phyloP scores from a whole-genome alignment of 805 yeast species.

The Suhomyces canberraensis region DNA sequence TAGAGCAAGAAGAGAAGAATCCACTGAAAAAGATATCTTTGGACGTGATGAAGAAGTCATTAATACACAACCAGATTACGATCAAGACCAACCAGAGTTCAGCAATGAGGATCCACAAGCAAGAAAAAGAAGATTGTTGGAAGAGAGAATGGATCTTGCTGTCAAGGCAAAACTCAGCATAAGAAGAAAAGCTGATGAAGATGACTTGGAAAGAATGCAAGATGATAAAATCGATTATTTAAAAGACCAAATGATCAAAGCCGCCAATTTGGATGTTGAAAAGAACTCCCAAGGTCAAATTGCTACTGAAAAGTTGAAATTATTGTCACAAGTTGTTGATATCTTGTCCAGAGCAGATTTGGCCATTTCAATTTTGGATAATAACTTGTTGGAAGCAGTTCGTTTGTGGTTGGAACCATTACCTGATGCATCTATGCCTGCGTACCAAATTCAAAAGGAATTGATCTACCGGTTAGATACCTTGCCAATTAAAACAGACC shows the following conservation, averaged over 20 bases:
- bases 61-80: constrained; percentile 1
- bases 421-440: constrained; percentile 97
- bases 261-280: constrained; percentile 73
- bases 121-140: constrained; percentile 69
- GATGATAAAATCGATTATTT: constrained; percentile 83
- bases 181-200: constrained; percentile 76
- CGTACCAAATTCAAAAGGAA: constrained; percentile 90
- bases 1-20: constrained; percentile 14
- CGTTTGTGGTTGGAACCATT: constrained; percentile 97
- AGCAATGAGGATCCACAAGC: constrained; percentile 34
- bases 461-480: constrained; percentile 69
- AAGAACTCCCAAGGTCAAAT: constrained; percentile 58
- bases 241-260: constrained; percentile 86
- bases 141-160: constrained; percentile 75
- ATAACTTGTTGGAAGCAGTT: constrained; percentile 87
- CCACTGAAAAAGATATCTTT: constrained; percentile 3
- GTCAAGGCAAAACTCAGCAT: constrained; percentile 59
- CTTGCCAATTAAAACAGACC: constrained; percentile 93
- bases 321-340: constrained; percentile 75
- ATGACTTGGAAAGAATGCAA: constrained; percentile 90
- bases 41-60: constrained; percentile 3
- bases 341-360: constrained; percentile 77
- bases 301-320: constrained; percentile 72
- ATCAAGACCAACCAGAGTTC: constrained; percentile 13
- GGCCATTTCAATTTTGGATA: constrained; percentile 90